Evolutionary conservation across 345 rosid species (phyloP), one percentile per base, ranked within the genome.

Genomic region (Eucalyptus erythrocorys): DNA sequence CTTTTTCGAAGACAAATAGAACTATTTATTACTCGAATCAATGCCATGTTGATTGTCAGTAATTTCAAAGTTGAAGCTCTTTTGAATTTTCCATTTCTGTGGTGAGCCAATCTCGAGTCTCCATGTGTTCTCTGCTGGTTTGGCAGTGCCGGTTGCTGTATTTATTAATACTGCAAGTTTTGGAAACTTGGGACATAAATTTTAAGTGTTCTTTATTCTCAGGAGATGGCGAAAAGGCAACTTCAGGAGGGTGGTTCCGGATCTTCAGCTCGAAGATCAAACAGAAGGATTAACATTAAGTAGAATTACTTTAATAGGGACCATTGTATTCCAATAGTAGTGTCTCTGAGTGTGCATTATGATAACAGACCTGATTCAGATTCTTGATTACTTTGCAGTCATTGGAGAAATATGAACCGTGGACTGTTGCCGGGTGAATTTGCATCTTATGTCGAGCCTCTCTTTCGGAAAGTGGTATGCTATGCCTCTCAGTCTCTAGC

Each of bases 331-430:
- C 51, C 66, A 43, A 30, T 49, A 79, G 50, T 21, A 37, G 48
- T 87, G 47, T 49, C 32, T 89, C 9, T 51, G 26, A 43, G 27
- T 59, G 6, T 64, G 37, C 2, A 64, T 64, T 13, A 64, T 3
- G 17, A 30, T 64, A 14, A 64, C 17, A 64, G 37, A n/a, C 71
- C 19, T 64, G 71, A 64, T 64, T 64, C 34, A 30, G 34, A 30
- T 64, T 64, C 19, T 64, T 90, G n/a, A 53, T 48, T n/a, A 32
- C 84, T 50, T 26, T 79, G 88, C 92, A 92, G 94, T 79, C 88
- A 79, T 30, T 88, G 89, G 13, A 88, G 76, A 71, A 87, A 89
- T 64, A 81, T 89, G 68, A 86, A 89, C 9, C 88, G 91, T 34
- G 51, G 88, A 85, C 82, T 84, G 71, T 87, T 90, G 2, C 6